phyloP scores from a whole-genome alignment of 2,329 filamentous ascomycete genomes.

The Colletotrichum magnum region DNA sequence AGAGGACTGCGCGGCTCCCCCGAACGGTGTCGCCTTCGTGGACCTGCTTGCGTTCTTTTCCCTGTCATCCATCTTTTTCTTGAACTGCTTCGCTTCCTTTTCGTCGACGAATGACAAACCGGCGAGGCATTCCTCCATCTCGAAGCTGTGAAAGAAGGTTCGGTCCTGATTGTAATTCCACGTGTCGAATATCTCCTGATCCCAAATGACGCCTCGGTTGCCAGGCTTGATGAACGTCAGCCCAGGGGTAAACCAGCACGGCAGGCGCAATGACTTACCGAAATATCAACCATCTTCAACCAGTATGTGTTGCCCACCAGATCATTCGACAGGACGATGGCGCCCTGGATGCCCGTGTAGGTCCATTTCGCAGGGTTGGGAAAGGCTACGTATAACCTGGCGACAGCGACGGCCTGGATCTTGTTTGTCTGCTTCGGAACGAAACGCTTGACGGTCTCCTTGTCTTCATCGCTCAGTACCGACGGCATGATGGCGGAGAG shows the following conservation, averaged over 20 bases:
- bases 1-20: conserved; percentile 59
- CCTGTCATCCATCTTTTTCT: conserved; percentile 96
- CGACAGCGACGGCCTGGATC: conserved; percentile 95
- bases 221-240: conserved; percentile 68
- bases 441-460: conserved; percentile 94
- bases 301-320: conserved; percentile 96
- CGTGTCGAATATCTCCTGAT: conserved; percentile 96
- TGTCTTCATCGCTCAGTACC: conserved; percentile 91
- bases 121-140: conserved; percentile 91
- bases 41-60: conserved; percentile 96
- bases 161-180: conserved; percentile 97
- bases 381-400: conserved; percentile 92
- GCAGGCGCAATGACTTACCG: conserved; percentile 70
- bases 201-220: conserved; percentile 91
- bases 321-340: conserved; percentile 92
- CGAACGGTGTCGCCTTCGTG: conserved; percentile 84
- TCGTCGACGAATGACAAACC: conserved; percentile 95
- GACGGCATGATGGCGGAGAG: conserved; percentile 65
- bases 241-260: conserved; percentile 40
- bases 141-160: conserved; percentile 97
- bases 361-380: conserved; percentile 91
- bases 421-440: conserved; percentile 97
- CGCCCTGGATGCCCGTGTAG: conserved; percentile 93
- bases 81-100: conserved; percentile 96
- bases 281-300: conserved; percentile 97